Evolutionary conservation across 192 early-diverging fungal genomes (phyloP), one percentile per base, ranked within the genome.

Genomic region (Gamsiella multidivaricata): DNA sequence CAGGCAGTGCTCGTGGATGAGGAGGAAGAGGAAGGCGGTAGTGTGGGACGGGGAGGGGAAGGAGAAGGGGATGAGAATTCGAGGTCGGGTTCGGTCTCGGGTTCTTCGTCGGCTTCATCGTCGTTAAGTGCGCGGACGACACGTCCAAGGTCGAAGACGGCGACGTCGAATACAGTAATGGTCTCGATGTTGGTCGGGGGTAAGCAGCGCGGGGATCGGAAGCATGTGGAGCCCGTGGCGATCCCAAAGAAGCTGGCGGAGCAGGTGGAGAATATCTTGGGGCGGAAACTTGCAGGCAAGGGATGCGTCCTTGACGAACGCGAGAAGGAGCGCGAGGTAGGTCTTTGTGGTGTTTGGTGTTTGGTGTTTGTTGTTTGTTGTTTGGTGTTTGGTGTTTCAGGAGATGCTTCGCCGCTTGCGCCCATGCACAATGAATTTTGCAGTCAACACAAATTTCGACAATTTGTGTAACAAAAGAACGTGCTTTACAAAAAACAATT

Each of bases 231-330:
- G 25, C 65, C 73, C 8, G 73, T 78, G 14, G 73, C 65, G 0
- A 78, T 78, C 20, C 73, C 73, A 12, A 78, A 78, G 47, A 47
- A 54, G 18, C 46, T 78, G 46, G 73, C 65, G 3, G 73, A 78
- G 23, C 65, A 78, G 41, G 73, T 78, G 14, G 73, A 78, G 26
- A 50, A 78, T 58, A 78, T 78, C 36, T 20, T 78, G 31, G 73
- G 73, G 43, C 73, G 73, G n/a, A 78, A 78, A 57, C 73, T 78
- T 51, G 73, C 73, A 32, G 73, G 73, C 65, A 78, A 78, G 53
- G 73, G 73, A 46, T 69, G 36, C 43, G 73, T 69, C 31, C 73
- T 78, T 0, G 73, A 78, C 28, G 73, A 78, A n/a, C 73, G 73
- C n/a, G 73, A 78, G 46, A 37, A 78, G 18, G 73, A 78, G 33